Evolutionary conservation across 129 eudicot genomes (phyloP).

Genomic region (Flaveria ramosissima): DNA sequence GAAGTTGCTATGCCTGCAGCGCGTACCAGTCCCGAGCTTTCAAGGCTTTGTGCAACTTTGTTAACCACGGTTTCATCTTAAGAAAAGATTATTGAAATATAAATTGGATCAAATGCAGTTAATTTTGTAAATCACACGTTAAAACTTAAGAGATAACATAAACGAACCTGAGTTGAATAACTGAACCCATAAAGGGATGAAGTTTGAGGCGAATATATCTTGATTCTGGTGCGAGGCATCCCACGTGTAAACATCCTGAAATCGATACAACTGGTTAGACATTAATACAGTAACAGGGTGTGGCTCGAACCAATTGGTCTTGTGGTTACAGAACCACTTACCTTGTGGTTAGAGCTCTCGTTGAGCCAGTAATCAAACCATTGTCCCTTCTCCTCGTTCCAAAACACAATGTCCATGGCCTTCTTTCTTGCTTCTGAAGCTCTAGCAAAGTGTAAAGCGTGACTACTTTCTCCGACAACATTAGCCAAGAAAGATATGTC

Average conservation of each 20-base stretch:
- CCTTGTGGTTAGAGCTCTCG: slow-evolving; percentile 43
- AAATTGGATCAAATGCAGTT: background rate
- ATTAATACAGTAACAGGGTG: background rate
- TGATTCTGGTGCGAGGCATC: slow-evolving; percentile 59
- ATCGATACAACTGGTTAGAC: slow-evolving; percentile 7
- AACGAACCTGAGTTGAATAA: slow-evolving; percentile 63
- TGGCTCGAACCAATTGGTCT: background rate
- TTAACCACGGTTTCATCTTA: slow-evolving; percentile 56
- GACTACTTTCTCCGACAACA: slow-evolving; percentile 49
- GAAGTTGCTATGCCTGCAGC: slow-evolving; percentile 88
- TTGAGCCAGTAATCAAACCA: slow-evolving; percentile 94
- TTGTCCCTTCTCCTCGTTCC: slow-evolving; percentile 77
- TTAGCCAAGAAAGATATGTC: slow-evolving; percentile 76
- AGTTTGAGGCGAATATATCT: slow-evolving; percentile 74
- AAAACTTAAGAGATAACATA: background rate
- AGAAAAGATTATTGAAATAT: background rate
- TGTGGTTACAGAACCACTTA: slow-evolving; percentile 39
- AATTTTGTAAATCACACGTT: background rate
- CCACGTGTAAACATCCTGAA: slow-evolving; percentile 55
- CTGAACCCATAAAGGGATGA: slow-evolving; percentile 73
- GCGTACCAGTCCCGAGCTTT: slow-evolving; percentile 60
- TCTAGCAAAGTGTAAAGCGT: slow-evolving; percentile 42
- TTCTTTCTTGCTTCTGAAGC: slow-evolving; percentile 64
- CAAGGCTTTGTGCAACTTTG: slow-evolving; percentile 64
- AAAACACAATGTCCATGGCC: slow-evolving; percentile 71